phyloP scores from a whole-genome alignment of 2,329 filamentous ascomycete genomes.

The Colletotrichum ledebouriae region DNA sequence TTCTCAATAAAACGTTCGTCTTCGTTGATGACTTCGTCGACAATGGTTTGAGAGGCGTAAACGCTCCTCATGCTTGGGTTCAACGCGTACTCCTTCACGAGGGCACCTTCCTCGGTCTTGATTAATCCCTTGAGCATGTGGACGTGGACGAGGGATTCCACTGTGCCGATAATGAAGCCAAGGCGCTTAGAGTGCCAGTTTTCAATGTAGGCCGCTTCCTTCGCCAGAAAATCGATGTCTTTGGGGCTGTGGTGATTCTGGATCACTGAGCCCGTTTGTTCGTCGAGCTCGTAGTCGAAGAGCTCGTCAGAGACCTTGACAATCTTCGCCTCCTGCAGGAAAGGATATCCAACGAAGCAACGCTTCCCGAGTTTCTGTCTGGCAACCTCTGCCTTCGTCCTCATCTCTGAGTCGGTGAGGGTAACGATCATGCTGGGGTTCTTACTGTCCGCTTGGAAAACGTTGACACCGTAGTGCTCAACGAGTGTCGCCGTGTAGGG shows the following conservation, averaged over 20 bases:
- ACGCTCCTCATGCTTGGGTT: conserved; percentile 89
- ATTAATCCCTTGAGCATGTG: conserved; percentile 92
- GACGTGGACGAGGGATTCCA: conserved; percentile 91
- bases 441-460: conserved; percentile 95
- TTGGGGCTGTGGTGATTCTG: conserved; percentile 78
- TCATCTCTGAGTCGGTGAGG: conserved; percentile 78
- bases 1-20: conserved; percentile 95
- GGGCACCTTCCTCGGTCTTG: conserved; percentile 91
- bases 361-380: conserved; percentile 85
- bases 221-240: conserved; percentile 86
- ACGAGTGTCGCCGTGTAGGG: conserved; percentile 82
- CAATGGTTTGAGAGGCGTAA: conserved; percentile 91
- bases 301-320: conserved; percentile 91
- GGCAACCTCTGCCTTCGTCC: conserved; percentile 78
- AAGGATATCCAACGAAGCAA: conserved; percentile 94
- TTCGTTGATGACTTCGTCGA: conserved; percentile 90
- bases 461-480: conserved; percentile 85
- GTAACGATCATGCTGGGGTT: conserved; percentile 98
- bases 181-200: conserved; percentile 90
- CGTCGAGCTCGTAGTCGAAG: conserved; percentile 84
- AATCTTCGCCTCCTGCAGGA: conserved; percentile 93
- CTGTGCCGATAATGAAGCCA: conserved; percentile 85
- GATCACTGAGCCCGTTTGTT: conserved; percentile 74
- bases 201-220: conserved; percentile 87
- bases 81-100: conserved; percentile 91